phyloP scores from a whole-genome alignment of 441 rosid species.

The Daphne laureola region DNA sequence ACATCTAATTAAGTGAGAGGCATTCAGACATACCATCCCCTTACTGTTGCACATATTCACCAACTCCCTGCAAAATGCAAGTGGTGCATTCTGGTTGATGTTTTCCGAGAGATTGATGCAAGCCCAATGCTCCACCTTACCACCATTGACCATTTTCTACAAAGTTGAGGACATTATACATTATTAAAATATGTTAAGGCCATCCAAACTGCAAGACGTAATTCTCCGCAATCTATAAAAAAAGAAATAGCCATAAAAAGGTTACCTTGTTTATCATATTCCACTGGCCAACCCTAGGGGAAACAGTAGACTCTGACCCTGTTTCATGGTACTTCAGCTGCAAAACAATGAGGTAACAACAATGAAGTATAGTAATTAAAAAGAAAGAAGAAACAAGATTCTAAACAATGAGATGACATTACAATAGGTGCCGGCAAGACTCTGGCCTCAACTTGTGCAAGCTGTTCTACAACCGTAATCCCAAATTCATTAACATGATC shows the following conservation, averaged over 20 bases:
- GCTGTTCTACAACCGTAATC: conserved; percentile 24
- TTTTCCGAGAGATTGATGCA: conserved; percentile 33
- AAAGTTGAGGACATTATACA: background rate
- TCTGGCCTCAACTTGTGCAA: conserved; percentile 34
- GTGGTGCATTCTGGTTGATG: conserved; percentile 26
- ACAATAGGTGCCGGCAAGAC: conserved; percentile 47
- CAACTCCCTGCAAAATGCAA: conserved; percentile 26
- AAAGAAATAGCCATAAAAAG: background rate
- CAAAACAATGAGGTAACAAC: background rate
- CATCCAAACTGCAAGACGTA: no score
- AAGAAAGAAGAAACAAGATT: background rate
- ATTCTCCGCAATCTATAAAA: no score
- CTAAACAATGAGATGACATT: background rate
- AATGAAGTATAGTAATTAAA: background rate
- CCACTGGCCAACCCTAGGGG: conserved; percentile 44
- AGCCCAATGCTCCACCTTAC: conserved; percentile 31
- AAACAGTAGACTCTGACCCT: conserved; percentile 28
- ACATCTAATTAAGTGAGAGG: background rate
- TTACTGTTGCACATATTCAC: conserved; percentile 31
- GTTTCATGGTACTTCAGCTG: conserved; percentile 34
- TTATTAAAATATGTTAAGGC: no score
- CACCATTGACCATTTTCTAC: conserved; percentile 41
- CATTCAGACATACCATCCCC: conserved; percentile 28
- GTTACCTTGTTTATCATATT: conserved; percentile 43
- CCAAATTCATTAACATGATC: conserved; percentile 34